Percentiles rank a stretch among this genome's conserved stretches.
Conservation (phyloP, 2,329 filamentous ascomycete genomes). For the Aspergillus pseudotamarii region DNA sequence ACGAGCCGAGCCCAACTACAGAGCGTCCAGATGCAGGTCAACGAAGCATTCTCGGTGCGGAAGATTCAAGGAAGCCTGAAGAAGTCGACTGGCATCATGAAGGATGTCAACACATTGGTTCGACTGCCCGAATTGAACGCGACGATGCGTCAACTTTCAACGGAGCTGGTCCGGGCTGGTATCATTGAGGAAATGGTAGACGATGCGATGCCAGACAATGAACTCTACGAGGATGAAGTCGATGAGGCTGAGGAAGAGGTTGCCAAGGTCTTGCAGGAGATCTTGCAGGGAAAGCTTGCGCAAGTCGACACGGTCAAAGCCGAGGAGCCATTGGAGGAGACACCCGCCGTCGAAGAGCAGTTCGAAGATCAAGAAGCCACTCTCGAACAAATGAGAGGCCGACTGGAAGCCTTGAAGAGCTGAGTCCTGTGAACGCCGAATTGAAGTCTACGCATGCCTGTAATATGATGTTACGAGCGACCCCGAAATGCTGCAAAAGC, state of each 20-base stretch:
- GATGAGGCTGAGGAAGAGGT: slow-evolving; percentile 83
- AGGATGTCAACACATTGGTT: slow-evolving; percentile 87
- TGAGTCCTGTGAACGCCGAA: slow-evolving; percentile 44
- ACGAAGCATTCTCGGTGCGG: slow-evolving; percentile 90
- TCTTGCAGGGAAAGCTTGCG: slow-evolving; percentile 79
- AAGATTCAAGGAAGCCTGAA: slow-evolving; percentile 94
- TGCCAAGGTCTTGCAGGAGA: slow-evolving; percentile 88
- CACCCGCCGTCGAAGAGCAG: slow-evolving; percentile 64
- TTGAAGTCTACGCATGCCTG: background rate
- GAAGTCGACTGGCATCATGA: slow-evolving; percentile 90
- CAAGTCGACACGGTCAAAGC: slow-evolving; percentile 65
- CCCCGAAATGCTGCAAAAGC: background rate
- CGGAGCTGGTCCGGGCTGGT: slow-evolving; percentile 89
- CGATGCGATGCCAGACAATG: slow-evolving; percentile 76
- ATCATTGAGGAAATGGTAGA: slow-evolving; percentile 98
- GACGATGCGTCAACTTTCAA: slow-evolving; percentile 85
- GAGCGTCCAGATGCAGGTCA: slow-evolving; percentile 95
- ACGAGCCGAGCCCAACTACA: slow-evolving; percentile 90
- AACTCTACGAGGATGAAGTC: slow-evolving; percentile 69
- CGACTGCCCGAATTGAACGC: slow-evolving; percentile 81
- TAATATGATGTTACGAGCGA: slow-evolving; percentile 6
- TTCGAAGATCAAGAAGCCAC: slow-evolving; percentile 87
- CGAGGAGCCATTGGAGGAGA: slow-evolving; percentile 53
- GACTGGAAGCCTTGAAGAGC: slow-evolving; percentile 88
- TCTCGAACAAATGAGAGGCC: slow-evolving; percentile 90